Percentiles rank a stretch among this genome's conserved stretches.
These are phyloP conservation scores for Aspergillus thermomutatus DNA, from an alignment of 2,329 filamentous ascomycete species.

Conservation along the genomic window DNA sequence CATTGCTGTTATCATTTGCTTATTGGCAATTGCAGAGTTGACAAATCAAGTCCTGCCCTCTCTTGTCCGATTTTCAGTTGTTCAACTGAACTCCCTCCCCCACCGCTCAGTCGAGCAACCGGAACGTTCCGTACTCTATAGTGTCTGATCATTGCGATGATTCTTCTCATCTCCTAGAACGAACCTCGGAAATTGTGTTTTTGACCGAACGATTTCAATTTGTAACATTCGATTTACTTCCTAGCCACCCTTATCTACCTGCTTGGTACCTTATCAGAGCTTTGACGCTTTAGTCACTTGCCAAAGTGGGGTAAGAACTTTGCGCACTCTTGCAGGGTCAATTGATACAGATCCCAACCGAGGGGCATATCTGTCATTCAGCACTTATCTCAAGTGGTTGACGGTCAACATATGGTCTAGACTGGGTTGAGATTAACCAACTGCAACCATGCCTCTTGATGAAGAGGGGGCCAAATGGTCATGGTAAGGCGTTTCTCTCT, in stretches of 20 bases:
- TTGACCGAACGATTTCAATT: background rate
- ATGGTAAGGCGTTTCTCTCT: conserved; percentile 31
- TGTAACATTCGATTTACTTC: background rate
- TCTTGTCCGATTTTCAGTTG: background rate
- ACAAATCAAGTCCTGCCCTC: background rate
- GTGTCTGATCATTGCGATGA: background rate
- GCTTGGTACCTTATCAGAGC: background rate
- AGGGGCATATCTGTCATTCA: background rate
- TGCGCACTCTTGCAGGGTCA: background rate
- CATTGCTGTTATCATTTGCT: no score
- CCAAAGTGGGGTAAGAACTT: background rate
- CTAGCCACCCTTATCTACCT: background rate
- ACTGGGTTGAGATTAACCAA: background rate
- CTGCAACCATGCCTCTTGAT: conserved; percentile 40
- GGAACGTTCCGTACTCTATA: background rate
- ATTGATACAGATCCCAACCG: background rate
- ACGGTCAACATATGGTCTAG: background rate
- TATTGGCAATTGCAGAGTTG: background rate
- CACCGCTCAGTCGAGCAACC: background rate
- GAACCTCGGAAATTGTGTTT: background rate
- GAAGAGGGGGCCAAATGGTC: conserved; percentile 46
- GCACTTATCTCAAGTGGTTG: background rate
- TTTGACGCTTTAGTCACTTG: background rate
- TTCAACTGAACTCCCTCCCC: background rate
- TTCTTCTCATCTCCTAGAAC: background rate